Base-by-base conservation (phyloP, 805 yeast genomes). In the Cyberlindnera euphorbiiphila region DNA sequence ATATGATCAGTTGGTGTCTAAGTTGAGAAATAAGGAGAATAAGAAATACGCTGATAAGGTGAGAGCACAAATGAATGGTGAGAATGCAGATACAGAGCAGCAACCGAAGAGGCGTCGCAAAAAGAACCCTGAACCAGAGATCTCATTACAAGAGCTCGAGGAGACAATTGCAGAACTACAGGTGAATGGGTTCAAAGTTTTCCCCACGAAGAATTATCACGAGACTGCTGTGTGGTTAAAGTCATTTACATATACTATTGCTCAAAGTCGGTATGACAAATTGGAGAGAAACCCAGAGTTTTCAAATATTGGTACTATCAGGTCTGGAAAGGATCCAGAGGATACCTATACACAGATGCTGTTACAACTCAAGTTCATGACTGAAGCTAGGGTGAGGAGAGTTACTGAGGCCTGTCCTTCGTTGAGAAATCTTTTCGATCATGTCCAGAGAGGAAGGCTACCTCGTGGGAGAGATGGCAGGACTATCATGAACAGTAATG, bases 291-390 rank as follows among this genome's bases (percentile, higher is more conserved):
- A 76, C 51, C 64, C 67, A 40, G 72, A 71, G 25, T 65, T 76
- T 37, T 69, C 81, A 1, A 76, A 74, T 45, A 57, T 82, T 8
- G 79, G 80, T 5, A 61, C 57, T 2, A 68, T 79, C 9, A 71
- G 65, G 50, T 76, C 84, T 6, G 84, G 84, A 0, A 58, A 63
- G 10, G 72, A 69, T 47, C 48, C 62, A 4, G 57, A 59, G 17
- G 74, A 73, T 29, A 68, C 78, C 0, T 72, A 67, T 47, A 45
- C 66, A 5, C 71, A 72, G 45, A 67, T 78, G 37, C 45, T 82
- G 19, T 66, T 71, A 35, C 81, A 80, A 39, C 68, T 83, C 45
- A 76, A 74, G 37, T 62, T 68, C 45, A 68, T 82, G 69, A 78
- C 84, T 3, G 69, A 66, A 9, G 53, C 68, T 3, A 71, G 70